Evolutionary conservation across 2,329 filamentous ascomycete genomes (phyloP), one percentile per base, ranked within the genome.

Genomic region (Ophiostoma novo-ulmi): DNA sequence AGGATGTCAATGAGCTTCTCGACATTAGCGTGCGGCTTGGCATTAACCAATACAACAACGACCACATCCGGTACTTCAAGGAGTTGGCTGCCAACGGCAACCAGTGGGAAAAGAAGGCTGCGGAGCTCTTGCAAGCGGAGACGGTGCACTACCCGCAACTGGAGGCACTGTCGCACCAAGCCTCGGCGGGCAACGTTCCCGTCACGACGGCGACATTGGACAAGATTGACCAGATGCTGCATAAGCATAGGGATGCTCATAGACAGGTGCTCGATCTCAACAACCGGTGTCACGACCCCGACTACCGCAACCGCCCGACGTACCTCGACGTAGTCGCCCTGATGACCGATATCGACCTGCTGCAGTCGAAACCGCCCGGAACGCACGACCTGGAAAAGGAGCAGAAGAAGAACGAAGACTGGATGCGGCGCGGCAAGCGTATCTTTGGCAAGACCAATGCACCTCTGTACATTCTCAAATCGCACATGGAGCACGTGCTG

Each of bases 361-460:
- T 98, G 11, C 97, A 97, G 76, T 97, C 93, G 73, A 97, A 97
- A 77, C 95, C 95, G 0, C 87, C 87, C 58, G 95, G 95, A 1
- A 97, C 94, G 0, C 86, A 96, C 44, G 95, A 99, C 76, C 86
- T 99, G 5, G 95, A 99, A 77, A 94, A 93, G 74, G 93, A 98
- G 78, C 91, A 95, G 74, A 97, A 95, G 78, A 89, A 92, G 8
- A 95, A 98, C 75, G 95, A 99, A 78, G 95, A 99, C 79, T 99
- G 95, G 95, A 99, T 99, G 94, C 88, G 95, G 41, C 93, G 93
- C 76, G 95, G 95, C 68, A 99, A 99, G 82, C 97, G 97, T 79
- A 82, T 99, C 0, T 99, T 99, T 77, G 95, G 95, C 69, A 99
- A 99, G 80, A 95, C 95, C 1, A 99, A 99, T 78, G 95, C 95